Evolutionary conservation across 768 basidiomycete genomes (phyloP).

Genomic region (Tubosaeta sp.): DNA sequence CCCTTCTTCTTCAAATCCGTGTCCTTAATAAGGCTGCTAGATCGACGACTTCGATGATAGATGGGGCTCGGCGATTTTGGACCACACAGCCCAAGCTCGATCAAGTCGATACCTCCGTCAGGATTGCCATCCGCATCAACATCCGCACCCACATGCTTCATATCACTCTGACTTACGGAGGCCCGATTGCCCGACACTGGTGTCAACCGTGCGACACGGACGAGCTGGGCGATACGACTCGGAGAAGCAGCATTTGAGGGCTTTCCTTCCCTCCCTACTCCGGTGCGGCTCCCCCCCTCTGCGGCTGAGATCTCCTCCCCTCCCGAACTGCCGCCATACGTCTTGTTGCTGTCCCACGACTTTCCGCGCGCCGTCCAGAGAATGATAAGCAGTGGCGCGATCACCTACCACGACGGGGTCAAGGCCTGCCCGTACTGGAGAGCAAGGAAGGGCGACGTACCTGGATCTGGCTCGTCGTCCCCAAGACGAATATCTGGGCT

Average conservation of each 20-base stretch:
- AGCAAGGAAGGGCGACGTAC: conserved; percentile 3
- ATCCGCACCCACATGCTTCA: too few relatives aligned
- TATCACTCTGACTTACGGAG: not conserved
- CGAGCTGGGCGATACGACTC: not conserved
- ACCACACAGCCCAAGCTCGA: conserved; percentile 11
- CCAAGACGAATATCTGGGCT: conserved; percentile 18
- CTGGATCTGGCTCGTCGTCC: conserved; percentile 23
- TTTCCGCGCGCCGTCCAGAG: conserved; percentile 21
- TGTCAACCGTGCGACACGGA: not conserved
- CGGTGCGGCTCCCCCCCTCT: not conserved
- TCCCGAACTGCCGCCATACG: not conserved
- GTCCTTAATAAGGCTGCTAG: not conserved
- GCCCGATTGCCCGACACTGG: not conserved
- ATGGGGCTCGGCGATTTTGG: conserved; percentile 5
- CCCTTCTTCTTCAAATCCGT: not conserved
- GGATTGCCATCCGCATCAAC: not conserved
- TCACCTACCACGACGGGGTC: conserved; percentile 12
- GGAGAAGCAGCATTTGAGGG: too few relatives aligned
- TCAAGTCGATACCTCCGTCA: not conserved
- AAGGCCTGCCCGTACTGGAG: not conserved
- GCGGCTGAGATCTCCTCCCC: not conserved
- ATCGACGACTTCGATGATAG: too few relatives aligned
- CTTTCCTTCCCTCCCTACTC: not conserved
- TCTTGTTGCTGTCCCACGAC: conserved; percentile 11
- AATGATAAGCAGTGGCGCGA: conserved; percentile 24